Base-by-base conservation (phyloP, 371 early-diverging fungal species). In the Scutellospora calospora region DNA sequence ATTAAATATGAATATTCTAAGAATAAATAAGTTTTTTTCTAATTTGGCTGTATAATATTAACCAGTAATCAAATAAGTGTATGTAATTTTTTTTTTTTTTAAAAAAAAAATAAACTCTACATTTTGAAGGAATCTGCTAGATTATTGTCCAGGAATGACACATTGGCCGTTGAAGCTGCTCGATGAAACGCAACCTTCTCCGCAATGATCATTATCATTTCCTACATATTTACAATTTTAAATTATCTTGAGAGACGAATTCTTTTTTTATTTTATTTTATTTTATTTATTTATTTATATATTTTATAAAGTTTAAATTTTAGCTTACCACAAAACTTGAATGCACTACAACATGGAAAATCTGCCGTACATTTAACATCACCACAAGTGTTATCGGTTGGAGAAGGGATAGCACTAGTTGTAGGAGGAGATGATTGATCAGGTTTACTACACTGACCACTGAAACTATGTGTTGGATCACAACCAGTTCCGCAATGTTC, bases 291-390 rank as follows among this genome's bases (percentile, higher is more conserved):
- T n/a, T n/a, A n/a, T n/a, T n/a, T n/a, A n/a, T 49, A 49, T 9
- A 41, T 41, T 41, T 41, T 41, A n/a, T 41, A 41, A 49, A 49
- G 49, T 16, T 49, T 49, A 49, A 14, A 49, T 49, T 49, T 49
- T 49, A 49, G 16, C 49, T 3, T 27, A 52, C 76, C 76, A 59
- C 76, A 76, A 41, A 51, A 76, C 1, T 76, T 60, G 20, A 35
- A 76, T 76, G 4, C 1, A 55, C 76, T 76, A 76, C 76, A 76
- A 22, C 76, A 76, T 6, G 76, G 76, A 60, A 3, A 51, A 18
- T 14, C 35, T 3, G 31, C 27, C 29, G 35, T 75, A 27, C 76
- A 75, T 20, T 1, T 38, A 9, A 59, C 60, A 54, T 11, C 45
- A 27, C 76, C 76, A 33, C 76, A 76, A 55, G 54, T 76, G 12